Base-by-base conservation (phyloP, 2,329 filamentous ascomycete species). In the Stylonectria norvegica region DNA sequence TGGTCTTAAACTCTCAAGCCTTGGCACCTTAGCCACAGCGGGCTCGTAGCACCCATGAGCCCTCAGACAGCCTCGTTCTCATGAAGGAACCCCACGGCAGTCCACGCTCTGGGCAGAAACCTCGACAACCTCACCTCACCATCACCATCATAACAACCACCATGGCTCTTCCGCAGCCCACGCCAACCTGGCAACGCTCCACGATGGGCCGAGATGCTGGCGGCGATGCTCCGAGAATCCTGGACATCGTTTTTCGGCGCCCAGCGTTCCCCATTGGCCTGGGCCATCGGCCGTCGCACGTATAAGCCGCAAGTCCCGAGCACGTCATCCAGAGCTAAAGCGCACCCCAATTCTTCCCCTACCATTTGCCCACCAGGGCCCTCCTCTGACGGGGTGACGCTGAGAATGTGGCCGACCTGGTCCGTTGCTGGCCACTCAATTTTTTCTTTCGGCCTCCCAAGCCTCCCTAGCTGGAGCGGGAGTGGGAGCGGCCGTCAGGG, bases 261-360 rank as follows among this genome's bases (percentile, higher is more conserved):
- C 29, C 31, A 25, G 25, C 25, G 16, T 8, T 9, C 18, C 36
- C 54, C 50, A 60, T 60, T 60, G 57, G 57, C 23, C 41, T 53
- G 22, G 25, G 40, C 41, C 37, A 36, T 43, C 47, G 50, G 54
- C 55, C 46, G 36, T 48, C 50, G 54, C 47, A 49, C 44, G 49
- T 53, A 57, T 57, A 57, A 57, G 49, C 57, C 53, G 59, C 55
- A 55, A 54, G 44, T 51, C 54, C 54, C 48, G 57, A 62, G 59
- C 59, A 62, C 59, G 59, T 62, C 59, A 62, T 62, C 48, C 43
- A 47, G 47, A 50, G 52, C 50, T 56, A 56, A 56, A 56, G 50
- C 40, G 31, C 44, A 55, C 45, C 34, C 50, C 50, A 52, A 51
- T 45, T 53, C 49, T 27, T 42, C 12, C 23, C 22, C 20, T n/a